A percentile compares a stretch with the other conserved stretches of the same genome.
Evolutionary conservation across 1,284 basidiomycete genomes (phyloP).

Genomic region (Meira miltonrushii): DNA sequence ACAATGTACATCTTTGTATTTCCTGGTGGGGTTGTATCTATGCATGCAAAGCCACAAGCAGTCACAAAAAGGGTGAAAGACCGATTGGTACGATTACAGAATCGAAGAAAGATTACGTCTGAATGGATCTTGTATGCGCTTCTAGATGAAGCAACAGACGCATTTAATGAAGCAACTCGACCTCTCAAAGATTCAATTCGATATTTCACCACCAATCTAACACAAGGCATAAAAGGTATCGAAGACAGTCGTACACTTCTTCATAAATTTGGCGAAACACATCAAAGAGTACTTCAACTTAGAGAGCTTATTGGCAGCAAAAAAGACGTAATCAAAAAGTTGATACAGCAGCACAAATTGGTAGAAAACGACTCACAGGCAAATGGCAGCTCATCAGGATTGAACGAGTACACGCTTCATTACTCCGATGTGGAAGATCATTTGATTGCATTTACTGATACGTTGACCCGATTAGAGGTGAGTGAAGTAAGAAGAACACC

Average conservation of each 20-base stretch:
- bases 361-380: background rate
- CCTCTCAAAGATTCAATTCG: background rate
- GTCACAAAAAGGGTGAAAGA: background rate
- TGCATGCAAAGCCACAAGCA: background rate
- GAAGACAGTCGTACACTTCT: background rate
- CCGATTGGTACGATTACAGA: background rate
- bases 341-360: background rate
- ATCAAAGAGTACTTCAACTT: background rate
- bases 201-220: too few relatives aligned
- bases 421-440: constrained; percentile 12
- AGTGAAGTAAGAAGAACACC: background rate
- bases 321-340: background rate
- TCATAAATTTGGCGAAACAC: background rate
- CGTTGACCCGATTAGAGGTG: constrained; percentile 6
- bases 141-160: constrained; percentile 8
- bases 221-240: too few relatives aligned
- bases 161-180: background rate
- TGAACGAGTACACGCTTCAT: background rate
- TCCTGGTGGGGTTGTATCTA: background rate
- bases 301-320: background rate
- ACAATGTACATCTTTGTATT: constrained; percentile 12
- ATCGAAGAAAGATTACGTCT: background rate
- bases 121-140: constrained; percentile 11
- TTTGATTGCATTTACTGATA: background rate
- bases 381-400: background rate